These are phyloP conservation scores for Pleurostoma richardsiae DNA, from an alignment of 2,329 filamentous ascomycete genomes.

Conservation along the genomic window DNA sequence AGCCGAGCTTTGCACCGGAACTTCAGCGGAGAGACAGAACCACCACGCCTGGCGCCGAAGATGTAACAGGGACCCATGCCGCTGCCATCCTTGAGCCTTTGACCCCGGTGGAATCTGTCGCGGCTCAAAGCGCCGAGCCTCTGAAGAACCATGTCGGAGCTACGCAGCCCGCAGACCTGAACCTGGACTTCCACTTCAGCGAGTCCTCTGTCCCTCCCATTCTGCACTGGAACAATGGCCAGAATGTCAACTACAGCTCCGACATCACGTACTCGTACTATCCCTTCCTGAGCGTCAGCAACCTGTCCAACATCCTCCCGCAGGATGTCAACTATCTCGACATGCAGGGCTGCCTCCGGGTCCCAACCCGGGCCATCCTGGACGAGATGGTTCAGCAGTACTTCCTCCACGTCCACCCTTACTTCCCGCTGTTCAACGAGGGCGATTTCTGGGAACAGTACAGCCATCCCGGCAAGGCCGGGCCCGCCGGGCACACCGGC, in stretches of 20 bases:
- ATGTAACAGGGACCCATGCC: no score
- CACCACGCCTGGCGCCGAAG: no score
- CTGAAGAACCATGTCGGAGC: no score
- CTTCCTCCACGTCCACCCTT: constrained; percentile 40
- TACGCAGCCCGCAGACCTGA: constrained; percentile 1
- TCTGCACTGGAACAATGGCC: constrained; percentile 18
- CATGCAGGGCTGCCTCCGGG: constrained; percentile 37
- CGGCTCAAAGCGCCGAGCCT: no score
- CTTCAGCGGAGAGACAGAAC: no score
- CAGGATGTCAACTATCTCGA: constrained; percentile 43
- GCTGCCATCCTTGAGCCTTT: no score
- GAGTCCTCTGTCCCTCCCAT: constrained; percentile 6
- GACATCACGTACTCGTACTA: constrained; percentile 37
- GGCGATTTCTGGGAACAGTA: constrained; percentile 44
- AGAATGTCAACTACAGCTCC: constrained; percentile 18
- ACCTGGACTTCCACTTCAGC: not conserved
- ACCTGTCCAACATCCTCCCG: constrained; percentile 29
- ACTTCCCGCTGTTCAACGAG: constrained; percentile 38
- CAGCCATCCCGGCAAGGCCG: constrained; percentile 14
- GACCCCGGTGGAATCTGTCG: no score
- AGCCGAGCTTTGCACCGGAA: no score
- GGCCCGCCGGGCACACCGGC: not conserved
- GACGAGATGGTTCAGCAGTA: constrained; percentile 44
- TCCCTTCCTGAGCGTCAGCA: constrained; percentile 33
- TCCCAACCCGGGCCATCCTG: constrained; percentile 33